Conservation (phyloP, 768 basidiomycete genomes). For the Favolaschia claudopus region DNA sequence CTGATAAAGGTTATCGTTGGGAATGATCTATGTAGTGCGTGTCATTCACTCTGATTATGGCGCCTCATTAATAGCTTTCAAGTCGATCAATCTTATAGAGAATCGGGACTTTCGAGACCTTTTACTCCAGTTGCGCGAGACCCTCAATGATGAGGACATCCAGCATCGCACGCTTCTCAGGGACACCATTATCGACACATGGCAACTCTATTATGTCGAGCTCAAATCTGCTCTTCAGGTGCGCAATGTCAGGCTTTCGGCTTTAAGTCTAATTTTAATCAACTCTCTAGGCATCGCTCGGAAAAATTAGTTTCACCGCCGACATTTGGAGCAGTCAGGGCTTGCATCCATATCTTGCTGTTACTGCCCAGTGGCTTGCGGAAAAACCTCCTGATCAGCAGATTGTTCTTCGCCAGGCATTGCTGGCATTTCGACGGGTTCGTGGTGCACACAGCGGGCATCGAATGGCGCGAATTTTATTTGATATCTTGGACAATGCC, state of each 20-base stretch:
- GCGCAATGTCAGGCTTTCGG: no score
- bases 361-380: constrained; percentile 1
- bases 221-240: no score
- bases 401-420: neutral
- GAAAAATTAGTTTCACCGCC: neutral
- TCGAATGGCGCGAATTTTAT: neutral
- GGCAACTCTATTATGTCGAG: no score
- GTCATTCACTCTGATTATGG: neutral
- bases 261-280: no score
- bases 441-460: neutral
- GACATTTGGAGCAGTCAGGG: neutral
- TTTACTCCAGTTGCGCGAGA: neutral
- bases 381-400: neutral
- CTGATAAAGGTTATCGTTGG: neutral
- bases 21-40: neutral
- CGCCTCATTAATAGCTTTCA: neutral
- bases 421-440: neutral
- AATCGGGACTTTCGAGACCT: constrained; percentile 2
- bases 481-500: neutral
- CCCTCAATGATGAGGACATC: constrained; percentile 1
- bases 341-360: neutral
- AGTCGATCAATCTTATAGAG: constrained; percentile 5
- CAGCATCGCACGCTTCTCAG: neutral
- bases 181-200: no score
- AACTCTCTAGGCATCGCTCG: no score